These are phyloP conservation scores for Pelargonium australe DNA, from an alignment of 441 rosid genomes.

Conservation along the genomic window DNA sequence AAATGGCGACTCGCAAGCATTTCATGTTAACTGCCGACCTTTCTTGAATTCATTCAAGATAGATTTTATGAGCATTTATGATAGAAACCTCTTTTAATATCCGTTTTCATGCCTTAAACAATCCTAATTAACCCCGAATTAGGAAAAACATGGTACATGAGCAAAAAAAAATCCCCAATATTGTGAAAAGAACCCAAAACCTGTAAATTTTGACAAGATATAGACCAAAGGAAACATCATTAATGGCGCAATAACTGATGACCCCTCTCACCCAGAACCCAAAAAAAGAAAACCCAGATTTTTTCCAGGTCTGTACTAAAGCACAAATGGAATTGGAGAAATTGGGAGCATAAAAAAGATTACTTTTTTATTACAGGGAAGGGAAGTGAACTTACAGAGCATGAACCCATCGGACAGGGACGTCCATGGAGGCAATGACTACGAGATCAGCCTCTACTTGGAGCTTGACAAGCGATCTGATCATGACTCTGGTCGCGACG, in stretches of 20 bases:
- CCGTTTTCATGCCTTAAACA: background rate
- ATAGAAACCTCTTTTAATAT: background rate
- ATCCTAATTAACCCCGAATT: background rate
- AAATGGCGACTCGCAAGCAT: background rate
- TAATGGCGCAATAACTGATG: background rate
- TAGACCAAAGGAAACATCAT: background rate
- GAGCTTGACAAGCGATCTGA: slow-evolving; percentile 60
- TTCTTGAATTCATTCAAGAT: no score
- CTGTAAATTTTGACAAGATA: background rate
- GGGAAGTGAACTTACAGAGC: slow-evolving; percentile 46
- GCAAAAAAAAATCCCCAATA: background rate
- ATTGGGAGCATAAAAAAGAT: background rate
- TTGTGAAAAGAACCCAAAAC: background rate
- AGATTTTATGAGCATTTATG: background rate
- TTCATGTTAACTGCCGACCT: background rate
- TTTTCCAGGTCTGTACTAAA: background rate
- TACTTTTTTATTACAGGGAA: background rate
- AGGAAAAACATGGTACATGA: background rate
- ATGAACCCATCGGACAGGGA: slow-evolving; percentile 72
- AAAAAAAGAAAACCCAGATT: background rate
- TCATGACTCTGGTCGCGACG: slow-evolving; percentile 78
- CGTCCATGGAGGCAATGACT: slow-evolving; percentile 88
- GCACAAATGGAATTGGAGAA: background rate
- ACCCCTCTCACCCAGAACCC: background rate
- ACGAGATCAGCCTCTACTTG: slow-evolving; percentile 81